Evolutionary conservation across 768 basidiomycete genomes (phyloP), one percentile per base, ranked within the genome.

Genomic region (Pluteus cervinus): DNA sequence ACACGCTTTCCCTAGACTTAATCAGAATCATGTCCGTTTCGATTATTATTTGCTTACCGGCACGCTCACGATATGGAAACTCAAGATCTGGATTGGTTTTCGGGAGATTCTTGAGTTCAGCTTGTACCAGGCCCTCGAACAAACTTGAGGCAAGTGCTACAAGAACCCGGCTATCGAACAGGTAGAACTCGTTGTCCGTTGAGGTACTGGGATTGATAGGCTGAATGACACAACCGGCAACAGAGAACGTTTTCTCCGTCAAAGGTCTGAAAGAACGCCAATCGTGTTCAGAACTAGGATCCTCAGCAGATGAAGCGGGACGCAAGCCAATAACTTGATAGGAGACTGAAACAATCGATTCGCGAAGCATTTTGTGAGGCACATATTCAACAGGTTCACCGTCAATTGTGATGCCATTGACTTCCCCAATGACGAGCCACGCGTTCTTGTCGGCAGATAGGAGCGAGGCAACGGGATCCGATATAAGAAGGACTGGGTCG

Each of bases 391-490:
- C 39, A 14, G 48, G 24, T 18, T 43, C 24, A 1, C 44, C 44
- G 29, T 55, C 46, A 8, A 59, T 20, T 16, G 37, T 41, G 2
- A 62, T 37, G 4, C 45, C 44, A 20, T 48, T 54, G 3, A 60
- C 48, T 29, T 60, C 52, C 0, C 51, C 58, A 17, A 62, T 39
- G 17, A 50, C 47, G 1, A 62, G 46, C 46, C 57, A 60, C 14
- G 56, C 11, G 12, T 49, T 24, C 2, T 48, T 39, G 2, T 58
- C 52, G 16, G 35, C 50, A 6, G 31, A 37, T 1, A 61, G 14
- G 3, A 61, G 39, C 1, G 51, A 47, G 4, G 48, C 45, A 21
- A 61, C 47, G 4, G 55, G 58, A 23, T 59, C 55, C 0, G 39
- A 47, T 0, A 55, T 34, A 15, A 54, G 15, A 17, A 58, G 22